Evolutionary conservation across 2,329 filamentous ascomycete species (phyloP), one percentile per base, ranked within the genome.

Genomic region (Trichoderma hamatum): DNA sequence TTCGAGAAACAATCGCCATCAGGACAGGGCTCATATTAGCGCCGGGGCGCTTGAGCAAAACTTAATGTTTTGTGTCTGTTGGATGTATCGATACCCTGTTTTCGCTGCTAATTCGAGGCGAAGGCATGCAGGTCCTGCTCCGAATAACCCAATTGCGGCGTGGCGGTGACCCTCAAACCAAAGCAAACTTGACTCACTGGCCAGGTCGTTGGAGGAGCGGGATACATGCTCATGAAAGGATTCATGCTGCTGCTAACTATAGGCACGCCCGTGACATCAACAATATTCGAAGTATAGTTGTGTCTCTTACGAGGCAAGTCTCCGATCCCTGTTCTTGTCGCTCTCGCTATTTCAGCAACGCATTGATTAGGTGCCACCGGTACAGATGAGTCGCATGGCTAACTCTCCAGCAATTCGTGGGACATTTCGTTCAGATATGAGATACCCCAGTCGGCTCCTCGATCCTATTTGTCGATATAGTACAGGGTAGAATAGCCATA

Each of bases 231-330:
- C 46, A 24, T 24, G 46, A 13, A 24, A 56, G 26, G 28, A 56
- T 34, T 19, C 32, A 24, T n/a, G n/a, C 16, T 46, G 5, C 26
- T 56, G 21, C 32, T 64, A 5, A 28, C 26, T 67, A 61, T 36
- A 46, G 65, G 24, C 56, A 67, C 65, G 14, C 65, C 65, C 32
- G 24, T 61, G n/a, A 51, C 16, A 60, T 24, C 21, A 36, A 36
- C 1, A 24, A 3, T 36, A 32, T 34, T 58, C 21, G 34, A 49
- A 28, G 21, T 30, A 19, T 49, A 49, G 13, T 10, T 49, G 28
- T 58, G 28, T 14, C 32, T 11, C 32, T 36, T 30, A 10, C 10
- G 55, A 34, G 26, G 28, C 39, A 7, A 67, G 7, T 19, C 26
- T 32, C 19, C 5, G 24, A 43, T 46, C 51, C 62, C 19, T 32